These are phyloP conservation scores for Pneumocystis wakefieldiae DNA, from an alignment of 1,139 yeast genomes.

Conservation along the genomic window DNA sequence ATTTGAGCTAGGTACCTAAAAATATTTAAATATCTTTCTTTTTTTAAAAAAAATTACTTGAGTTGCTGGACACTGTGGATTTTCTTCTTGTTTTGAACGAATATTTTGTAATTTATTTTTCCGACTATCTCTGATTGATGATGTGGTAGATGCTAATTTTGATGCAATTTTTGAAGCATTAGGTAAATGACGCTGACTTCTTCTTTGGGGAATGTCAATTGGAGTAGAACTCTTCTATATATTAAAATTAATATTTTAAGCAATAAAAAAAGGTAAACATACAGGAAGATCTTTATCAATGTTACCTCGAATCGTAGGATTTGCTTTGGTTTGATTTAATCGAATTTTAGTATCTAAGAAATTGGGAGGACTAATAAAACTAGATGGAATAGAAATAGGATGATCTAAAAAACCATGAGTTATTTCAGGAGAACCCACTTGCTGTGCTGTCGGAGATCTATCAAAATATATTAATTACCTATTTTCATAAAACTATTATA, in stretches of 20 bases:
- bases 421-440: not conserved
- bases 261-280: not conserved
- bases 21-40: not conserved
- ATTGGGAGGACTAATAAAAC: not conserved
- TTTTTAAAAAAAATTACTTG: not conserved
- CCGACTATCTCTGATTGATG: not conserved
- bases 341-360: not conserved
- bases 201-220: not conserved
- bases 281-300: not conserved
- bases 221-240: not conserved
- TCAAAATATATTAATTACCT: not conserved
- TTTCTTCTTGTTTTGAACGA: not conserved
- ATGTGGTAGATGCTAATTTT: not conserved
- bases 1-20: not conserved
- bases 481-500: not conserved
- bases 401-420: not conserved
- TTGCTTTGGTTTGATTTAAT: not conserved
- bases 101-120: not conserved
- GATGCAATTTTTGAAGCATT: not conserved
- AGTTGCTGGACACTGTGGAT: not conserved
- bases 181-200: not conserved
- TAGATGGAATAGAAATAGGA: not conserved
- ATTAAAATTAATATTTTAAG: not conserved
- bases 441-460: not conserved
- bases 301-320: not conserved